phyloP scores from a whole-genome alignment of 2,329 filamentous ascomycete species.

The Mollisia scopiformis region DNA sequence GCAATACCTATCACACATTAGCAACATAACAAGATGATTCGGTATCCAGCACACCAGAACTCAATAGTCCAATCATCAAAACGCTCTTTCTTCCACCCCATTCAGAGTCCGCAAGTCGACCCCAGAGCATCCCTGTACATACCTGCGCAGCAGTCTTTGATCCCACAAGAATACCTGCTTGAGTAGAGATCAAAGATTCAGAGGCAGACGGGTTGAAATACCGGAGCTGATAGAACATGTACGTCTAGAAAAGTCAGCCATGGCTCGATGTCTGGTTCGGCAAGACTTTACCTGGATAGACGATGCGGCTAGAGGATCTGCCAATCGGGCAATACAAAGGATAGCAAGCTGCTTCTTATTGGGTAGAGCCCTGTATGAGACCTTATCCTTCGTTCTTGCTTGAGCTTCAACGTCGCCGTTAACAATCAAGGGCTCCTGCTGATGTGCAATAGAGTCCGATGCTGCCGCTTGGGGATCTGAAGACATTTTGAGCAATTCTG shows the following conservation, averaged over 20 bases:
- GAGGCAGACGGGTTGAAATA: conserved; percentile 51
- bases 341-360: conserved; percentile 13
- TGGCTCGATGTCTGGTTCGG: neutral
- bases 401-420: conserved; percentile 11
- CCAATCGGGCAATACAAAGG: conserved; percentile 6
- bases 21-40: conserved; percentile 26
- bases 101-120: conserved; percentile 54
- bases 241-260: conserved; percentile 47
- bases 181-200: conserved; percentile 55
- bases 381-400: conserved; percentile 5
- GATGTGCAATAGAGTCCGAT: conserved; percentile 1
- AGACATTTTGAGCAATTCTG: neutral
- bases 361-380: conserved; percentile 5
- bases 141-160: conserved; percentile 68
- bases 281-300: conserved; percentile 3
- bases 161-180: conserved; percentile 69
- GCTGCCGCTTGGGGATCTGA: neutral
- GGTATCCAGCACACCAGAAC: conserved; percentile 55
- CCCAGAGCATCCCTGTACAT: conserved; percentile 69
- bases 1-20: conserved; percentile 30
- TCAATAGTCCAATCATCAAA: conserved; percentile 65
- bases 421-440: conserved; percentile 9
- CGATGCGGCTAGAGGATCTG: conserved; percentile 7
- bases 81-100: conserved; percentile 61
- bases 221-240: conserved; percentile 72